phyloP scores from a whole-genome alignment of 345 rosid species.

The Salix udensis region DNA sequence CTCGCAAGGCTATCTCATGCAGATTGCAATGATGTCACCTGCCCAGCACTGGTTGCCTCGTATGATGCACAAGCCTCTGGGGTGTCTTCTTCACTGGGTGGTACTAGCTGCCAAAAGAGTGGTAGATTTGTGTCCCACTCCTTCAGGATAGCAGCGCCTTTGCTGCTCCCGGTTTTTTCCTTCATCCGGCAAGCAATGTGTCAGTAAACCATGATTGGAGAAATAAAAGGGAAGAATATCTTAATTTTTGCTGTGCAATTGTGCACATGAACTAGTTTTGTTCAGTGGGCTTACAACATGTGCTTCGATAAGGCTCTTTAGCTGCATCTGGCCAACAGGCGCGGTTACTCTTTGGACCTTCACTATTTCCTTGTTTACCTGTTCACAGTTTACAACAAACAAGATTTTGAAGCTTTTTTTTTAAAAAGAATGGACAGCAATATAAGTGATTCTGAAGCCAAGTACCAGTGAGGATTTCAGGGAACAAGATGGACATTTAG shows the following conservation, averaged over 20 bases:
- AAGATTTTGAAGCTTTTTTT: neutral
- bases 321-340: conserved; percentile 92
- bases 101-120: conserved; percentile 94
- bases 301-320: conserved; percentile 80
- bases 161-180: conserved; percentile 95
- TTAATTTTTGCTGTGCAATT: neutral
- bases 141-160: conserved; percentile 62
- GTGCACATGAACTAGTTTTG: neutral
- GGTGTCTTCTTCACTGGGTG: conserved; percentile 99
- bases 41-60: conserved; percentile 56
- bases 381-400: conserved; percentile 10
- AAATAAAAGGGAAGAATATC: neutral
- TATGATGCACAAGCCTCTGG: conserved; percentile 88
- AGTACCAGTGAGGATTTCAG: neutral
- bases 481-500: neutral
- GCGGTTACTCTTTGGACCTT: conserved; percentile 93
- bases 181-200: conserved; percentile 19
- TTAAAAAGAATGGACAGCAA: neutral
- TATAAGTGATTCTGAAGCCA: neutral
- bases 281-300: conserved; percentile 72
- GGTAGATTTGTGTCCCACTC: conserved; percentile 83
- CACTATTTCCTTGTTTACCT: conserved; percentile 92
- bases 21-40: conserved; percentile 69
- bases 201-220: neutral
- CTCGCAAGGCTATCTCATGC: conserved; percentile 34